Evolutionary conservation across 2,329 filamentous ascomycete species (phyloP).

Genomic region (Trichoderma harzianum): DNA sequence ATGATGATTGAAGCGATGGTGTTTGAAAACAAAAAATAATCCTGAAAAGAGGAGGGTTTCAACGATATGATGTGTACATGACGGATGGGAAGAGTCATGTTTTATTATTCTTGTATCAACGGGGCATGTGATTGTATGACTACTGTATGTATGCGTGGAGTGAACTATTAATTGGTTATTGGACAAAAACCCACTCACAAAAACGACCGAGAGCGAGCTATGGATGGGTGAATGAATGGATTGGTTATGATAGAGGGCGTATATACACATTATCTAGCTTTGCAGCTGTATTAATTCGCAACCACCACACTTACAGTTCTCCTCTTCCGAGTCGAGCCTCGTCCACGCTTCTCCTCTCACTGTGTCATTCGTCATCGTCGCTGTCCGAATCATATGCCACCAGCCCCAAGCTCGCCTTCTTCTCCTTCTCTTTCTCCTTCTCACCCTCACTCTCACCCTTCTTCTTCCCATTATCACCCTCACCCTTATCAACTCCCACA

Average conservation of each 20-base stretch:
- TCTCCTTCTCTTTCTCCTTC: conserved; percentile 23
- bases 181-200: background rate
- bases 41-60: background rate
- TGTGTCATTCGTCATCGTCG: conserved; percentile 41
- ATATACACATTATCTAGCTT: conserved; percentile 19
- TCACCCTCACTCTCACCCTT: background rate
- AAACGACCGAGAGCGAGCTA: background rate
- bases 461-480: background rate
- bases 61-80: background rate
- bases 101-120: background rate
- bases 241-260: conserved; percentile 9
- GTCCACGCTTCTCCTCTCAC: background rate
- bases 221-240: background rate
- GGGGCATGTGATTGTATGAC: background rate
- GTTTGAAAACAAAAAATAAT: background rate
- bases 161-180: too few species aligned
- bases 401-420: conserved; percentile 37
- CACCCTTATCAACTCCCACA: background rate
- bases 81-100: background rate
- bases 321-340: background rate
- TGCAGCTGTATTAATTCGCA: conserved; percentile 6
- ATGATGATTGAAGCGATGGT: conserved; percentile 31
- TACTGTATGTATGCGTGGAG: background rate
- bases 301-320: conserved; percentile 1
- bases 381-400: conserved; percentile 57